A percentile compares a stretch with the other conserved stretches of the same genome.
Evolutionary conservation across 129 eudicot species (phyloP).

Genomic region (Rutidosis leptorrhynchoides): DNA sequence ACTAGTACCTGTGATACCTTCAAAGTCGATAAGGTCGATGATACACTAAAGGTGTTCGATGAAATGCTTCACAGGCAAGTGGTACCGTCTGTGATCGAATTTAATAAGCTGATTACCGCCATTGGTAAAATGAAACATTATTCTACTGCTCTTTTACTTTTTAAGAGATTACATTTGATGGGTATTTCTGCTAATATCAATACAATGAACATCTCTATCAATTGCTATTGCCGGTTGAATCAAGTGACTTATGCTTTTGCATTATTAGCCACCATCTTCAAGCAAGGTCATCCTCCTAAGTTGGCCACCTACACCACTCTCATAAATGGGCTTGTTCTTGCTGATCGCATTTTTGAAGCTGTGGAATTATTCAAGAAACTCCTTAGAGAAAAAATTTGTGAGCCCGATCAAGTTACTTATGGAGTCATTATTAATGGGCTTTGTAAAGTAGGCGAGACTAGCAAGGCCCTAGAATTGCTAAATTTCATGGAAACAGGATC

Average conservation of each 20-base stretch:
- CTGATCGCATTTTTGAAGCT: too few species aligned
- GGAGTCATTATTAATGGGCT: slow-evolving; percentile 26
- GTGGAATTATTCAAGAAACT: slow-evolving; percentile 40
- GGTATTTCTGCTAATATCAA: slow-evolving; percentile 23
- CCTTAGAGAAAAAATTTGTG: slow-evolving; percentile 14
- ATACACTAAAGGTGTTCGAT: too few species aligned
- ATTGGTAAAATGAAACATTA: slow-evolving; percentile 37
- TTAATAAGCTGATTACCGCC: slow-evolving; percentile 22
- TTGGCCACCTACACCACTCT: too few species aligned
- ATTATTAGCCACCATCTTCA: slow-evolving; percentile 35
- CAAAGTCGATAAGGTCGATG: too few species aligned
- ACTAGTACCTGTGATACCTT: too few species aligned
- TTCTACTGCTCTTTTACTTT: slow-evolving; percentile 26
- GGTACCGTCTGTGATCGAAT: slow-evolving; percentile 29
- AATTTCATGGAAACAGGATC: too few species aligned
- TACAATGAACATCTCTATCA: slow-evolving; percentile 31
- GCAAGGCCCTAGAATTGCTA: too few species aligned
- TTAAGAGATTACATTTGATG: slow-evolving; percentile 15
- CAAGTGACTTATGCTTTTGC: slow-evolving; percentile 34
- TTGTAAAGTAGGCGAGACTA: too few species aligned
- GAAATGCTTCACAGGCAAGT: too few species aligned
- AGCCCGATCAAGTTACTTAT: slow-evolving; percentile 29
- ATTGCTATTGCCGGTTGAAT: slow-evolving; percentile 32
- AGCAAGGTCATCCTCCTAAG: too few species aligned
- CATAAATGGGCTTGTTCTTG: too few species aligned